These are phyloP conservation scores for Coemansia sp. DNA, from an alignment of 192 early-diverging fungal genomes.

Conservation along the genomic window DNA sequence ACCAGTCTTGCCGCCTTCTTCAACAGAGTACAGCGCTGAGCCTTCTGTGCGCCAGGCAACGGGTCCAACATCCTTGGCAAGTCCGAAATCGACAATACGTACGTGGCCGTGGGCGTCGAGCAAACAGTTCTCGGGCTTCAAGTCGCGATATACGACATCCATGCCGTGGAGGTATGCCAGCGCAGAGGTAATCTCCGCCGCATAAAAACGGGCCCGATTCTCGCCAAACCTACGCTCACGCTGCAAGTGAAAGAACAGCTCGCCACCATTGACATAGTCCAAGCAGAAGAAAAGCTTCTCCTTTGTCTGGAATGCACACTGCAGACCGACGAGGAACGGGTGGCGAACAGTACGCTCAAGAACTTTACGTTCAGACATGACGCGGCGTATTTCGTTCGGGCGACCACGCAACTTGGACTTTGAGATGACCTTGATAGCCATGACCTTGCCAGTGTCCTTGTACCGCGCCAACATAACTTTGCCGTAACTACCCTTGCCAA, in stretches of 20 bases:
- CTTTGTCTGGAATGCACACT: conserved; percentile 75
- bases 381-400: conserved; percentile 64
- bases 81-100: conserved; percentile 90
- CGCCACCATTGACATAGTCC: conserved; percentile 79
- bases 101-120: conserved; percentile 76
- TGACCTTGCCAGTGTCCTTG: conserved; percentile 68
- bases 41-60: conserved; percentile 74
- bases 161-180: conserved; percentile 82
- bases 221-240: conserved; percentile 58
- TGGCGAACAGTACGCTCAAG: conserved; percentile 55
- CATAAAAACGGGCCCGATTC: not conserved
- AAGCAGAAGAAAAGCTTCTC: conserved; percentile 75
- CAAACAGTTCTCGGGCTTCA: conserved; percentile 86
- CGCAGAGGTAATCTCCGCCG: conserved; percentile 59
- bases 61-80: conserved; percentile 72
- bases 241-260: conserved; percentile 76
- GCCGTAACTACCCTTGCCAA: conserved; percentile 78
- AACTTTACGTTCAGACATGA: conserved; percentile 68
- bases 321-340: conserved; percentile 73
- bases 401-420: conserved; percentile 69
- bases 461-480: conserved; percentile 76
- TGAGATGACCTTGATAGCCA: conserved; percentile 75
- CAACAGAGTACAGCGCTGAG: conserved; percentile 33
- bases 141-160: conserved; percentile 89
- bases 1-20: conserved; percentile 61